Conservation (phyloP, 306 rosid species). For the Vachellia collinsii region DNA sequence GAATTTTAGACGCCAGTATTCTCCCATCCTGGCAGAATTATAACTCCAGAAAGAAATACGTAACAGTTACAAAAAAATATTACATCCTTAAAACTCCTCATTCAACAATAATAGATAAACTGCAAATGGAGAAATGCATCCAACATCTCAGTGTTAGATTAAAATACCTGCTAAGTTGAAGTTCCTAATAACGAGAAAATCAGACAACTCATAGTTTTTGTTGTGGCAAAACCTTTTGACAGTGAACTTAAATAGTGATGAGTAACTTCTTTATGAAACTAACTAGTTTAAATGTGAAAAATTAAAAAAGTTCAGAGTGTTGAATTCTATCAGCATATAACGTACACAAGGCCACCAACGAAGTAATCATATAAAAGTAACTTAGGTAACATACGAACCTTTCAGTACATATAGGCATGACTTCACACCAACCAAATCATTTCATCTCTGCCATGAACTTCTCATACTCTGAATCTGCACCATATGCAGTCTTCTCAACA, state of each 20-base stretch:
- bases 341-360: background rate
- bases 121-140: background rate
- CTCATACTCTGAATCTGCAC: conserved; percentile 91
- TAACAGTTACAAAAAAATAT: background rate
- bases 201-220: background rate
- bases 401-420: conserved; percentile 28
- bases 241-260: background rate
- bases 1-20: background rate
- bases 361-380: conserved; percentile 19
- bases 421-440: conserved; percentile 45
- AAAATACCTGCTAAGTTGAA: background rate
- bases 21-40: conserved; percentile 8
- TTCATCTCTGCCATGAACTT: conserved; percentile 99
- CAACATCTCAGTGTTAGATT: background rate
- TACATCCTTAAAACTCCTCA: background rate
- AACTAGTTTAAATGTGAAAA: conserved; percentile 29
- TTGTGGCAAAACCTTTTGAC: background rate
- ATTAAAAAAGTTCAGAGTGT: background rate
- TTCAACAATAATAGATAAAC: background rate
- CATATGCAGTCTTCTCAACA: conserved; percentile 62
- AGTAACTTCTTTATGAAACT: background rate
- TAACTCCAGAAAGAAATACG: conserved; percentile 1
- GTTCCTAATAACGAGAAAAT: conserved; percentile 10
- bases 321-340: conserved; percentile 13
- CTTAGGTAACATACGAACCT: conserved; percentile 47